A percentile compares a stretch with the other conserved stretches of the same genome.
phyloP scores from a whole-genome alignment of 495 filamentous ascomycete species.

The Darksidea phi region DNA sequence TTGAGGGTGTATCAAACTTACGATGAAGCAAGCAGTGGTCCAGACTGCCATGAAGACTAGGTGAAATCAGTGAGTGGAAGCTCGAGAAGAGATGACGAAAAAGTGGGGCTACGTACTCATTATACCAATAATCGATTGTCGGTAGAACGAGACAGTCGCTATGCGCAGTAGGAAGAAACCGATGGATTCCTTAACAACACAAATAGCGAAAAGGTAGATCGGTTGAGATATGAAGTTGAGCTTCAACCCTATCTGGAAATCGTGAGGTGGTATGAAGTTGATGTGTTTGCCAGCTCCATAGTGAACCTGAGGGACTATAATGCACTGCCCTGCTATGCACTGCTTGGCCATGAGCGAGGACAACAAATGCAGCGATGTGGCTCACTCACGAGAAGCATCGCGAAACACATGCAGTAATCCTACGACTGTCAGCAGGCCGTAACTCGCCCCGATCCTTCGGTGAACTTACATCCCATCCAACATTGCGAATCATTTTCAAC shows the following conservation, averaged over 20 bases:
- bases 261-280: slow-evolving; percentile 3
- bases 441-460: not conserved
- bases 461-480: slow-evolving; percentile 32
- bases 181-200: slow-evolving; percentile 38
- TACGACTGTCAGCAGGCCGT: slow-evolving; percentile 13
- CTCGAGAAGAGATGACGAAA: not conserved
- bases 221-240: slow-evolving; percentile 32
- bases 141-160: slow-evolving; percentile 27
- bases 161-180: slow-evolving; percentile 41
- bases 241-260: slow-evolving; percentile 12
- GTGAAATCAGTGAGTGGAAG: not conserved
- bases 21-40: slow-evolving; percentile 32
- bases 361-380: not conserved
- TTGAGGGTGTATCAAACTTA: slow-evolving; percentile 3
- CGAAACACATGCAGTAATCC: slow-evolving; percentile 38
- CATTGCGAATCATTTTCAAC: slow-evolving; percentile 28
- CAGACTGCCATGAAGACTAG: slow-evolving; percentile 38
- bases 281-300: slow-evolving; percentile 38
- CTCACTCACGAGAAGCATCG: slow-evolving; percentile 26
- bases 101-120: slow-evolving; percentile 14
- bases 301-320: slow-evolving; percentile 33
- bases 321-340: slow-evolving; percentile 24
- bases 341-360: not conserved
- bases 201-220: slow-evolving; percentile 28
- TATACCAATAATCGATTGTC: slow-evolving; percentile 22